These are phyloP conservation scores for Stereocaulon alpinum DNA, from an alignment of 495 filamentous ascomycete genomes.

Conservation along the genomic window DNA sequence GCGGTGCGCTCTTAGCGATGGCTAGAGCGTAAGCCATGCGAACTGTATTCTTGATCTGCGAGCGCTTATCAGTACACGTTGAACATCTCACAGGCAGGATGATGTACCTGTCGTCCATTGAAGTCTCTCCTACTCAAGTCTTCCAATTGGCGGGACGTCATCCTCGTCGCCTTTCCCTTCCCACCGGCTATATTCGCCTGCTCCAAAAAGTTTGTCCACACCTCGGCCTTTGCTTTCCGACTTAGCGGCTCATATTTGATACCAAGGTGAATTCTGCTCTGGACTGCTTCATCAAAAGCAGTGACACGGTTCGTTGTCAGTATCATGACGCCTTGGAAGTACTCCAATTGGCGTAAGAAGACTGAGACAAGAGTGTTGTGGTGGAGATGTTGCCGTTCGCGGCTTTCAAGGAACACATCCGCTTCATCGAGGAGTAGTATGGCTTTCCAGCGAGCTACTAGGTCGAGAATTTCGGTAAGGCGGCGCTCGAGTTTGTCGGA, in stretches of 20 bases:
- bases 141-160: constrained; percentile 6
- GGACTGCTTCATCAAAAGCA: constrained; percentile 42
- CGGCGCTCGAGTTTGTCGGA: constrained; percentile 17
- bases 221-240: constrained; percentile 17
- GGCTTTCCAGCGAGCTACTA: constrained; percentile 26
- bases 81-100: too few relatives aligned
- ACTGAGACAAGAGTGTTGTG: constrained; percentile 39
- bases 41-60: constrained; percentile 18
- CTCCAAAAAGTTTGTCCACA: constrained; percentile 20
- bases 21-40: constrained; percentile 21
- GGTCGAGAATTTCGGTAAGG: constrained; percentile 20
- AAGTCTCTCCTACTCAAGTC: constrained; percentile 15
- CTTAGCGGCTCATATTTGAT: constrained; percentile 21
- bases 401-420: constrained; percentile 37
- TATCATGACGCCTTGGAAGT: constrained; percentile 49
- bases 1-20: constrained; percentile 14
- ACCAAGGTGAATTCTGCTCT: constrained; percentile 40
- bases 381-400: constrained; percentile 27
- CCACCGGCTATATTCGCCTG: constrained; percentile 13
- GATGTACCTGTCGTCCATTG: constrained; percentile 21
- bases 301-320: constrained; percentile 45
- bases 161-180: constrained; percentile 3
- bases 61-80: not conserved
- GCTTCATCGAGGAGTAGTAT: constrained; percentile 40
- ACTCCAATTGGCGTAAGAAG: constrained; percentile 46